Conservation (phyloP, 2,329 filamentous ascomycete genomes). For the Neophaeococcomyces mojaviensis region DNA sequence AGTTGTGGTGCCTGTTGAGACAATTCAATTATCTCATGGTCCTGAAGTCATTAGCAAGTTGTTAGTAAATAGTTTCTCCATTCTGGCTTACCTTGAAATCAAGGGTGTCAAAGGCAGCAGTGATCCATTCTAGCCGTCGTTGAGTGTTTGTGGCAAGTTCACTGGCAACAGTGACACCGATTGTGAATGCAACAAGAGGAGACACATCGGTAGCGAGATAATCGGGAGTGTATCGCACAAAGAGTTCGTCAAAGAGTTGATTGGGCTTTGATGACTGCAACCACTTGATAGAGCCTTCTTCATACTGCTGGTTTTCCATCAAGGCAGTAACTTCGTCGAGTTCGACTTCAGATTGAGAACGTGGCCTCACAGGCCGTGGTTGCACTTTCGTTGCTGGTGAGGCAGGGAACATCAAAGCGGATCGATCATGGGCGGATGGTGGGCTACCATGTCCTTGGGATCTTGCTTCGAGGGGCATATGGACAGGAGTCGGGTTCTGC, state of each 20-base stretch:
- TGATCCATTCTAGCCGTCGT: slow-evolving; percentile 53
- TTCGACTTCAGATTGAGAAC: slow-evolving; percentile 33
- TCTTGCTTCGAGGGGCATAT: slow-evolving; percentile 9
- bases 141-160: slow-evolving; percentile 46
- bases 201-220: slow-evolving; percentile 48
- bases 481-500: slow-evolving; percentile 13
- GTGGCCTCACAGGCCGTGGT: slow-evolving; percentile 21
- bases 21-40: slow-evolving; percentile 22
- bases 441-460: slow-evolving; percentile 11
- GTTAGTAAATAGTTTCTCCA: neutral
- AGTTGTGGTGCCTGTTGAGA: slow-evolving; percentile 18
- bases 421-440: slow-evolving; percentile 9
- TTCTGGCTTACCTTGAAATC: slow-evolving; percentile 42
- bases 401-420: slow-evolving; percentile 9
- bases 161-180: slow-evolving; percentile 55
- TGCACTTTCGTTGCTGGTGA: slow-evolving; percentile 16
- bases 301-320: slow-evolving; percentile 34
- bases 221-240: slow-evolving; percentile 49
- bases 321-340: slow-evolving; percentile 34
- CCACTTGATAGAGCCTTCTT: slow-evolving; percentile 48
- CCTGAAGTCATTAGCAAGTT: slow-evolving; percentile 16
- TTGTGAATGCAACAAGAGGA: slow-evolving; percentile 52
- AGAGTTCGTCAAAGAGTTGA: slow-evolving; percentile 56
- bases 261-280: slow-evolving; percentile 53
- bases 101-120: slow-evolving; percentile 47